Evolutionary conservation across 768 basidiomycete genomes (phyloP).

Genomic region (Tylopilus sp.): DNA sequence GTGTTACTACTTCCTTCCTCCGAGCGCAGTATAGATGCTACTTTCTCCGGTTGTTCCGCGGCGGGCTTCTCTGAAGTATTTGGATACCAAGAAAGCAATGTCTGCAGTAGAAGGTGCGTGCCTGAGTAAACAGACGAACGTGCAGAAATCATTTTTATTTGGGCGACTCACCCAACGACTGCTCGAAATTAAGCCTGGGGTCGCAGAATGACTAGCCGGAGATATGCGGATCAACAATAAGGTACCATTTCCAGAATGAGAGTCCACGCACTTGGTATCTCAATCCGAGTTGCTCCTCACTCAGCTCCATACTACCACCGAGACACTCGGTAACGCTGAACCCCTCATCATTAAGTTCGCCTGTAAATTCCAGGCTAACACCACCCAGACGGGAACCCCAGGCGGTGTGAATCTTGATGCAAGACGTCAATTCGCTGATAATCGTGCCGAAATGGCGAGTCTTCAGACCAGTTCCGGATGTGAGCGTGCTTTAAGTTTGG

Average conservation of each 20-base stretch:
- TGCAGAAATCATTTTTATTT: not conserved
- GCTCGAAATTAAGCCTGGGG: slow-evolving; percentile 91
- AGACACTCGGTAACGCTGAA: slow-evolving; percentile 96
- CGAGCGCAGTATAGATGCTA: slow-evolving; percentile 29
- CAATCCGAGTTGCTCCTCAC: slow-evolving; percentile 84
- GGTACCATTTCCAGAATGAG: too few species aligned
- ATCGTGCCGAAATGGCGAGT: slow-evolving; percentile 89
- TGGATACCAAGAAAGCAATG: slow-evolving; percentile 82
- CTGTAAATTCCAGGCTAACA: slow-evolving; percentile 89
- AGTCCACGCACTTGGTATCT: slow-evolving; percentile 69
- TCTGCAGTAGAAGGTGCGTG: slow-evolving; percentile 38
- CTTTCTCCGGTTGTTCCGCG: slow-evolving; percentile 30
- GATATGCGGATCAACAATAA: not conserved
- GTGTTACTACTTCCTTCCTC: slow-evolving; percentile 20
- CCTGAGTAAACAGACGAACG: not conserved
- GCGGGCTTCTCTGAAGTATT: slow-evolving; percentile 72
- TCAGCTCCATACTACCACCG: slow-evolving; percentile 93
- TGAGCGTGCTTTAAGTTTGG: slow-evolving; percentile 60
- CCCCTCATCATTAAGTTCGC: slow-evolving; percentile 86
- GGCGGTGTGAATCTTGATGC: slow-evolving; percentile 74
- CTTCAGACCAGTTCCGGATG: slow-evolving; percentile 78
- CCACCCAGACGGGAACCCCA: slow-evolving; percentile 75
- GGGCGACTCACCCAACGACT: slow-evolving; percentile 85
- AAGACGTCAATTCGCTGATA: slow-evolving; percentile 80
- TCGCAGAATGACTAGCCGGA: slow-evolving; percentile 79